These are phyloP conservation scores for Kodamaea nitidulidarum DNA, from an alignment of 805 yeast genomes.

Conservation along the genomic window DNA sequence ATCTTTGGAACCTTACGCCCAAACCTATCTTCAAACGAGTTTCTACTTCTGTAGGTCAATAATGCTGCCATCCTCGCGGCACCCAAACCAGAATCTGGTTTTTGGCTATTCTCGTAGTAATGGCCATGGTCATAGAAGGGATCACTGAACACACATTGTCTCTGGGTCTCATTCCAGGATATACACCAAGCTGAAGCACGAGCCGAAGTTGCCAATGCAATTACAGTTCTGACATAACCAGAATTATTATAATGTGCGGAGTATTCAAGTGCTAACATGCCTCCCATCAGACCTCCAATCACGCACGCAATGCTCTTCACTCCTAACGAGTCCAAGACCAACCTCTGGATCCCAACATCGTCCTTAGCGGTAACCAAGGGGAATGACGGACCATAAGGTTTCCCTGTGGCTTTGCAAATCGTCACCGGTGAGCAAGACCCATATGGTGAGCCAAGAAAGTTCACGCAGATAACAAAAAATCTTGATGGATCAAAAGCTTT, in stretches of 20 bases:
- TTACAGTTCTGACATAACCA: constrained; percentile 62
- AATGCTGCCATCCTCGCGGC: constrained; percentile 98
- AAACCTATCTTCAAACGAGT: constrained; percentile 85
- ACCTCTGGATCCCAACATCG: constrained; percentile 74
- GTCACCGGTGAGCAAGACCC: constrained; percentile 93
- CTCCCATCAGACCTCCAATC: constrained; percentile 99
- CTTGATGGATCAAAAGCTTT: constrained; percentile 88
- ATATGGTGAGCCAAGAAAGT: constrained; percentile 94
- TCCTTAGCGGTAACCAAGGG: constrained; percentile 93
- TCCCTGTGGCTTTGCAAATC: constrained; percentile 68
- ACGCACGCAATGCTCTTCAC: constrained; percentile 79
- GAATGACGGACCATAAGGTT: constrained; percentile 88
- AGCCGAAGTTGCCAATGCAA: constrained; percentile 91
- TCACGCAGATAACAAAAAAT: constrained; percentile 81
- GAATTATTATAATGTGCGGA: constrained; percentile 57
- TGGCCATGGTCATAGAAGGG: constrained; percentile 92
- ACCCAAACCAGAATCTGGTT: constrained; percentile 77
- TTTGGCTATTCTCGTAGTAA: constrained; percentile 59
- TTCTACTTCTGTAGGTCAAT: constrained; percentile 86
- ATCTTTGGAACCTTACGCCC: constrained; percentile 59
- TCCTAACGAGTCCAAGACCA: constrained; percentile 74
- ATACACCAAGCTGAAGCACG: constrained; percentile 98
- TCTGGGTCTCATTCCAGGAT: constrained; percentile 97
- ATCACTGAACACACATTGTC: constrained; percentile 93
- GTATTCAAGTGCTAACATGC: constrained; percentile 92